Conservation (phyloP, 2,329 filamentous ascomycete species). For the Epichloe aotearoae region DNA sequence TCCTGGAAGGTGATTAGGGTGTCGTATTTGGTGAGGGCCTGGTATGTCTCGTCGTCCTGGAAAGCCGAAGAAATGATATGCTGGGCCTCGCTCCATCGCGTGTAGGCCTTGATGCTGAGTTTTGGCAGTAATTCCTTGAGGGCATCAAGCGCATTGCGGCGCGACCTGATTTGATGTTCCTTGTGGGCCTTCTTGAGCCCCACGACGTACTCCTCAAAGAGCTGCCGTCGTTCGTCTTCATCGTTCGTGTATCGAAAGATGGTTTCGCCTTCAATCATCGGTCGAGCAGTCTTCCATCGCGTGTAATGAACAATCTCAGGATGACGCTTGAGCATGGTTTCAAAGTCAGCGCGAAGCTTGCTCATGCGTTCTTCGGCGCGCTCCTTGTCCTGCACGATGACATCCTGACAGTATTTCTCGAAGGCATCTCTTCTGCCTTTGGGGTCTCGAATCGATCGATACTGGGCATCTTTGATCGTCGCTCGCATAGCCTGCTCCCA, state of each 20-base stretch:
- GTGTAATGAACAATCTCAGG: conserved; percentile 96
- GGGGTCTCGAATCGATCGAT: conserved; percentile 83
- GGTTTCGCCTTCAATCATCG: conserved; percentile 88
- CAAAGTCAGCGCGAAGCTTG: conserved; percentile 88
- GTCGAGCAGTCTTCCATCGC: conserved; percentile 88
- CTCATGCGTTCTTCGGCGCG: conserved; percentile 83
- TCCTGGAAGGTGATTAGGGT: conserved; percentile 87
- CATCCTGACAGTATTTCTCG: conserved; percentile 86
- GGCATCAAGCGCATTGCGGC: conserved; percentile 74
- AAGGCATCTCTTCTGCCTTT: conserved; percentile 83
- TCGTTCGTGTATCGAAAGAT: conserved; percentile 86
- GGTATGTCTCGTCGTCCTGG: conserved; percentile 72
- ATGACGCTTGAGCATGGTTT: conserved; percentile 89
- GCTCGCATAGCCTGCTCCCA: conserved; percentile 84
- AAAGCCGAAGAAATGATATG: conserved; percentile 67
- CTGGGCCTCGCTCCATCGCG: conserved; percentile 85
- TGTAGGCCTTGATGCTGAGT: conserved; percentile 81
- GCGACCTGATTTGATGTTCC: conserved; percentile 58
- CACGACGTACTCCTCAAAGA: conserved; percentile 87
- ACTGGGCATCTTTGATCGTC: conserved; percentile 82
- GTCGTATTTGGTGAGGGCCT: conserved; percentile 74
- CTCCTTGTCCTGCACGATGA: conserved; percentile 85
- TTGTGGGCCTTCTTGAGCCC: conserved; percentile 70
- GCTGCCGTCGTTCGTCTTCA: conserved; percentile 72
- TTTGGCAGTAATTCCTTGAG: conserved; percentile 65